Base-by-base conservation (phyloP, 768 basidiomycete genomes). In the Mycena haematopus region DNA sequence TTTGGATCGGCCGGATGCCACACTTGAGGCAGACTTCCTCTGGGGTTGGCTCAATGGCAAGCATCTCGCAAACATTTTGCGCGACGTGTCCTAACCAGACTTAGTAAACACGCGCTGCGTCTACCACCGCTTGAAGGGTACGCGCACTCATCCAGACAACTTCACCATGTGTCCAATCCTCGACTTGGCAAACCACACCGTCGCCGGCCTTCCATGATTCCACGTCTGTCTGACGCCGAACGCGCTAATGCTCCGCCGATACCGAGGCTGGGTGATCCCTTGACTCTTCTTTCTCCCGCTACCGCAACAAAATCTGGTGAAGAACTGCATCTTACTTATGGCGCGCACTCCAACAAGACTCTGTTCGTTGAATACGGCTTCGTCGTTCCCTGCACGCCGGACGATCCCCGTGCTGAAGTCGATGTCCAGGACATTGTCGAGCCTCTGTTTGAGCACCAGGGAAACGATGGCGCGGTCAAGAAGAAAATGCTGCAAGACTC, bases 331-430 rank as follows among this genome's bases (percentile, higher is more conserved):
- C 79, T 98, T 60, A 84, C 83, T 52, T 99, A 99, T 68, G 95
- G 95, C 0, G 72, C 77, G 7, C 95, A 96, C 74, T 76, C 87
- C 25, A 96, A 95, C 65, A 80, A 83, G 44, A 88, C 83, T 3
- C 73, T 98, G 24, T 91, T 95, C 71, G 81, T 87, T 22, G 96
- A 99, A 73, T 99, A 99, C 74, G 96, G 96, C 0, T 99, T 99
- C 72, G 82, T 91, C 33, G 81, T 83, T 65, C 29, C 65, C 17
- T 67, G 78, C 17, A 66, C 73, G 10, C 56, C 71, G 13, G 72
- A 76, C 13, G 72, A 65, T 11, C 70, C 76, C 31, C 68, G 75
- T 7, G 85, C 84, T 17, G 89, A 93, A 66, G 80, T 92, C 17
- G 84, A 90, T 58, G 76, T 96, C 2, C 84, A 87, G 58, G 78